Percentiles rank a stretch among this genome's conserved stretches.
phyloP scores from a whole-genome alignment of 2,329 filamentous ascomycete species.

The Diplodia corticola region DNA sequence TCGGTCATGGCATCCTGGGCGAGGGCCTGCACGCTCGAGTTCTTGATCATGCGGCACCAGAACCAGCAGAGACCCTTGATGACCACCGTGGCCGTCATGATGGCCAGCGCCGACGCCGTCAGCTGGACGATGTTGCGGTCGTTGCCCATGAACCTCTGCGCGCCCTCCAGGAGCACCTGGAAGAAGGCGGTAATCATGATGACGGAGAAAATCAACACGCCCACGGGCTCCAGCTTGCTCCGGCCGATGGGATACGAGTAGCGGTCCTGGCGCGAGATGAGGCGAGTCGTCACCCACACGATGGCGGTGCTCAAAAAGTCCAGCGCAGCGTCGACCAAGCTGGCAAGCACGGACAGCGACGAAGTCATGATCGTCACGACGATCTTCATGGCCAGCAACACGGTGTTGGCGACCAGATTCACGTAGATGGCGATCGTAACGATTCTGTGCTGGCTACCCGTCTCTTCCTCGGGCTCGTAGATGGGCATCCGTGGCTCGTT shows the following conservation, averaged over 20 bases:
- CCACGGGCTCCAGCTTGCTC: constrained; percentile 73
- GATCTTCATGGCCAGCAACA: constrained; percentile 74
- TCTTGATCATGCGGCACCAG: constrained; percentile 83
- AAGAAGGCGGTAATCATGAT: constrained; percentile 86
- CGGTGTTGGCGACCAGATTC: constrained; percentile 75
- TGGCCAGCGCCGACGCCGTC: constrained; percentile 68
- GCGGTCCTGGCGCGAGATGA: constrained; percentile 72
- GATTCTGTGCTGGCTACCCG: constrained; percentile 72
- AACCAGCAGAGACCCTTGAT: constrained; percentile 83
- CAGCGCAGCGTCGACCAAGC: constrained; percentile 74
- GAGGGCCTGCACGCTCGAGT: constrained; percentile 81
- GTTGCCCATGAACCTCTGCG: constrained; percentile 60
- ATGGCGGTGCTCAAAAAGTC: constrained; percentile 82
- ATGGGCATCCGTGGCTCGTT: constrained; percentile 61
- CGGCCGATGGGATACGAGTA: constrained; percentile 79
- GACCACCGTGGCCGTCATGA: constrained; percentile 79
- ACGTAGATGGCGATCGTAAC: constrained; percentile 87
- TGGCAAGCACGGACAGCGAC: constrained; percentile 78
- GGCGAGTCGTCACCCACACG: constrained; percentile 73
- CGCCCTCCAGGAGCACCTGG: constrained; percentile 72
- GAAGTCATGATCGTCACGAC: constrained; percentile 74
- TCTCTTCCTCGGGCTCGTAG: constrained; percentile 66
- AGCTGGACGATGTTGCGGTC: constrained; percentile 73
- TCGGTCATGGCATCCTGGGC: constrained; percentile 69
- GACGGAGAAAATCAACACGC: constrained; percentile 77